Evolutionary conservation across 2,329 filamentous ascomycete genomes (phyloP), one percentile per base, ranked within the genome.

Genomic region (Sarocladium strictum): DNA sequence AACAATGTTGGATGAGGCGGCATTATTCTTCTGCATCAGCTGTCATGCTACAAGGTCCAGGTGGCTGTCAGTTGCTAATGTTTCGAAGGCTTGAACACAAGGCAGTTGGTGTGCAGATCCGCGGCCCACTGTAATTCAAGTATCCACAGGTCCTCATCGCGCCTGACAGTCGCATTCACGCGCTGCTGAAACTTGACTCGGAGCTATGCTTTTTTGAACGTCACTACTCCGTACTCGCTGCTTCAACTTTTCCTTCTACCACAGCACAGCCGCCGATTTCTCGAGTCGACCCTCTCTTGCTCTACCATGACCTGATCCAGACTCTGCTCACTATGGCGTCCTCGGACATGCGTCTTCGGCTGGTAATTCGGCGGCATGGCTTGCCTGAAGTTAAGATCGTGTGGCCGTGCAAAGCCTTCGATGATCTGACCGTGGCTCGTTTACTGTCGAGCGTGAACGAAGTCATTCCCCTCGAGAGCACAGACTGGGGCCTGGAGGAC

Each of bases 401-500:
- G 38, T 93, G 89, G 84, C 80, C 81, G 26, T 80, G 87, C 17
- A 69, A 77, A 53, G 72, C 75, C 61, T 71, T 76, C 53, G 73
- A 76, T 14, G 78, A 85, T 45, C 78, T 84, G 53, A 96, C 90
- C 2, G 78, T 96, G 57, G 80, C 88, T 27, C 83, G 87, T 60
- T 80, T 97, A 2, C 76, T 97, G 35, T 83, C 88, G 59, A 81
- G 90, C 57, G 76, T 97, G 60, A 92, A 95, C 69, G 82, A 89
- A 41, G 78, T 88, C 15, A 75, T 97, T 2, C 91, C 92, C 0
- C 81, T 97, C 0, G 91, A 96, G 72, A 84, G 85, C 55, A 78
- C 78, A 38, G 77, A 90, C 57, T 96, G 90, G 90, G 90, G 90
- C 0, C 72, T 96, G 3, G 92, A 97, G 64, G 90, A 97, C 66